A percentile compares a stretch with the other conserved stretches of the same genome.
Conservation (phyloP, 805 yeast species). For the Scheffersomyces stipitis region DNA sequence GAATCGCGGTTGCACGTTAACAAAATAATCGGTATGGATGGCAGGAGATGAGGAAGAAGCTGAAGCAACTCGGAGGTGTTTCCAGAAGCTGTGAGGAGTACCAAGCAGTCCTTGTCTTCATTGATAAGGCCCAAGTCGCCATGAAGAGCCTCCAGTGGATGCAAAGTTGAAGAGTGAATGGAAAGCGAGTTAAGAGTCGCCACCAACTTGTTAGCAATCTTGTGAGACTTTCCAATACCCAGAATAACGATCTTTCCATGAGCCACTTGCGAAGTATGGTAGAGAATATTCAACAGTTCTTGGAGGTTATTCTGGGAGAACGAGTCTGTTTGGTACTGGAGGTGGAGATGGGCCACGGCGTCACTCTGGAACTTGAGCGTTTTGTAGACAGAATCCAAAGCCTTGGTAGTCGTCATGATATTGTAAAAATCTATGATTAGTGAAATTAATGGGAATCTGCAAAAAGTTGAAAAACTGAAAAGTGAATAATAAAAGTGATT, state of each 20-base stretch:
- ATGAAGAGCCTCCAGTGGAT: conserved; percentile 86
- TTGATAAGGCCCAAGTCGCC: conserved; percentile 81
- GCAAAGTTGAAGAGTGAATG: conserved; percentile 63
- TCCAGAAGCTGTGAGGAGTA: conserved; percentile 78
- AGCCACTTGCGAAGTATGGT: conserved; percentile 17
- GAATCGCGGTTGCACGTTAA: conserved; percentile 65
- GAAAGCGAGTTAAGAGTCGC: conserved; percentile 84
- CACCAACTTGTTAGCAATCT: conserved; percentile 73
- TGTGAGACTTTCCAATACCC: conserved; percentile 84
- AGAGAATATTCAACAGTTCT: conserved; percentile 42
- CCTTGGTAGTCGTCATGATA: conserved; percentile 13
- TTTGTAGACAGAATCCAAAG: conserved; percentile 33
- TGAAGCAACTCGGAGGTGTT: conserved; percentile 72
- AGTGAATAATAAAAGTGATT: too few relatives aligned
- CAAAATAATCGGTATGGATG: conserved; percentile 52
- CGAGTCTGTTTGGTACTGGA: conserved; percentile 45
- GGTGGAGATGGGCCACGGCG: conserved; percentile 45
- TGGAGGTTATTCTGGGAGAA: conserved; percentile 47
- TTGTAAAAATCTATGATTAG: too few relatives aligned
- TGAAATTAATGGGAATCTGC: too few relatives aligned
- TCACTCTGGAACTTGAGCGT: conserved; percentile 48
- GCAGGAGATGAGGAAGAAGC: conserved; percentile 58
- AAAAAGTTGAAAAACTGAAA: too few relatives aligned
- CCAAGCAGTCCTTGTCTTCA: conserved; percentile 51
- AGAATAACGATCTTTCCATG: conserved; percentile 73